Percentiles rank a stretch among this genome's conserved stretches.
phyloP scores from a whole-genome alignment of 441 rosid genomes.

The Theobroma grandiflorum region DNA sequence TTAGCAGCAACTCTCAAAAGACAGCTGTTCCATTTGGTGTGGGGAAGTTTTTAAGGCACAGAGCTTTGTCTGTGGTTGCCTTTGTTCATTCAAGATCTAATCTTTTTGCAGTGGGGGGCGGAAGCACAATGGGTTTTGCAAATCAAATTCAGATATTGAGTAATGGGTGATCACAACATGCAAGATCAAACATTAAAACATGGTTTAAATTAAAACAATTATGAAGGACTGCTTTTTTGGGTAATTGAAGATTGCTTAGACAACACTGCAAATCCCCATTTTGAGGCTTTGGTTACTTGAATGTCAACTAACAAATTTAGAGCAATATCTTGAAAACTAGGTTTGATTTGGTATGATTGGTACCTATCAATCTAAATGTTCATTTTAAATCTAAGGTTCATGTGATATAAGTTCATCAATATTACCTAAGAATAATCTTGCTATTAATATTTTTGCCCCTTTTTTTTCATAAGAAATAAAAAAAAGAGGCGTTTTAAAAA shows the following conservation, averaged over 20 bases:
- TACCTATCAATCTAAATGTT: no score
- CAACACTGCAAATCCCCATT: neutral
- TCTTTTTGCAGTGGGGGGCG: no score
- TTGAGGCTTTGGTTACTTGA: neutral
- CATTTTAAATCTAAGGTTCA: no score
- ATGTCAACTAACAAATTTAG: neutral
- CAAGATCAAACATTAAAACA: neutral
- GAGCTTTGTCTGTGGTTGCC: neutral
- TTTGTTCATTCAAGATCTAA: slow-evolving; percentile 4
- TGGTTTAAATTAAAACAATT: neutral
- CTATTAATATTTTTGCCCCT: no score
- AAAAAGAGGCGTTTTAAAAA: no score
- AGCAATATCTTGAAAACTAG: neutral
- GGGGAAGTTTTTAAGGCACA: neutral
- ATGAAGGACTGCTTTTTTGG: neutral
- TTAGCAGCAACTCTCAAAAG: slow-evolving; percentile 6
- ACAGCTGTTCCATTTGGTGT: slow-evolving; percentile 17
- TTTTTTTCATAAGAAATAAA: no score
- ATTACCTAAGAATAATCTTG: no score
- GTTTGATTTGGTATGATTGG: no score
- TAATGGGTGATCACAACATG: neutral
- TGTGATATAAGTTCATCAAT: no score
- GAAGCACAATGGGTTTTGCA: neutral
- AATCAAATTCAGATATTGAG: neutral
- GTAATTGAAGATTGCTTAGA: slow-evolving; percentile 9